phyloP scores from a whole-genome alignment of 2,329 filamentous ascomycete species.

The Aspergillus proliferans region DNA sequence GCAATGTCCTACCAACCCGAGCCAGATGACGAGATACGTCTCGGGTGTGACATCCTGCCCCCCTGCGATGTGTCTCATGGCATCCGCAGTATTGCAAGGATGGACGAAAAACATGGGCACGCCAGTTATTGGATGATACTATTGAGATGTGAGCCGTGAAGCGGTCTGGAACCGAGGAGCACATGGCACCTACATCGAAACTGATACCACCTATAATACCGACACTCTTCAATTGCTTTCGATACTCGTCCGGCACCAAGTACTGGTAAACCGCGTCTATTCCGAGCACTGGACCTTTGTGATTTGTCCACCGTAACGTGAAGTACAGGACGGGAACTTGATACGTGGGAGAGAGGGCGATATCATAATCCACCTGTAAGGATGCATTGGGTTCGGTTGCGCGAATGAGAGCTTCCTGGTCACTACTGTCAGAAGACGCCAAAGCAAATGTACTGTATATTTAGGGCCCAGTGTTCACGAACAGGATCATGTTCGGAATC shows the following conservation, averaged over 20 bases:
- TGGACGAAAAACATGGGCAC: constrained; percentile 84
- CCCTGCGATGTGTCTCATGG: constrained; percentile 60
- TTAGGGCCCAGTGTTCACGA: constrained; percentile 9
- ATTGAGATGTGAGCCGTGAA: constrained; percentile 32
- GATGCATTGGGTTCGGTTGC: constrained; percentile 24
- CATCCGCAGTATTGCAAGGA: constrained; percentile 80
- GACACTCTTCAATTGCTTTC: constrained; percentile 52
- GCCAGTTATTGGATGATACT: constrained; percentile 79
- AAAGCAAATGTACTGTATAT: constrained; percentile 2
- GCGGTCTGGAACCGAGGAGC: constrained; percentile 15
- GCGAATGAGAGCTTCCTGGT: constrained; percentile 39
- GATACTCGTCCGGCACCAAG: constrained; percentile 63
- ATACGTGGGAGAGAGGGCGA: constrained; percentile 70
- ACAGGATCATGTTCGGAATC: constrained; percentile 25
- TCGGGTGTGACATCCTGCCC: constrained; percentile 37
- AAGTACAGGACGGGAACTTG: constrained; percentile 72
- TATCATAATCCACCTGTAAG: constrained; percentile 61
- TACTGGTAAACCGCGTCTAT: constrained; percentile 65
- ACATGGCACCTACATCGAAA: constrained; percentile 58
- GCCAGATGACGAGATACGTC: constrained; percentile 79
- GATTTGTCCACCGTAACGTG: constrained; percentile 54
- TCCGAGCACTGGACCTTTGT: constrained; percentile 48
- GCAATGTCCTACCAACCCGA: constrained; percentile 75
- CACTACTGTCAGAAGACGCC: constrained; percentile 25
- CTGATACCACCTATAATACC: constrained; percentile 69